Evolutionary conservation across 1,284 basidiomycete genomes (phyloP), one percentile per base, ranked within the genome.

Genomic region (Malassezia arunalokei): DNA sequence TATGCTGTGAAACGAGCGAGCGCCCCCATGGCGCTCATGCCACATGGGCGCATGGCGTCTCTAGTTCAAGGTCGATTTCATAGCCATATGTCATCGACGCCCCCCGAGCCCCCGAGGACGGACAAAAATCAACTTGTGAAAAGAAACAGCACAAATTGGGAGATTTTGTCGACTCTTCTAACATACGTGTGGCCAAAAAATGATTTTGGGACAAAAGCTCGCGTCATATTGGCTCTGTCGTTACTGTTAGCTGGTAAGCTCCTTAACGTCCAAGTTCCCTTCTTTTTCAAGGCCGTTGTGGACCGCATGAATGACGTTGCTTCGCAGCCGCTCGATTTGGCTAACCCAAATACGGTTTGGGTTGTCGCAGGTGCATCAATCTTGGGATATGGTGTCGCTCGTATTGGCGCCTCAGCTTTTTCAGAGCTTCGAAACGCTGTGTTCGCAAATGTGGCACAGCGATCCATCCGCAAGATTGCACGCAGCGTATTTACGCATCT

Each of bases 221-320:
- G 90, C 5, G 92, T 99, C 5, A 64, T 95, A 0, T 73, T 86
- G 5, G 94, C 94, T 0, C 80, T 98, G 43, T 79, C 77, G 0
- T 75, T 98, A 49, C 78, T 98, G 33, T 78, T 96, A 33, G 78
- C 81, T 6, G 91, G 88, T 49, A 98, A 98, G 84, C 76, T 94
- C 28, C 76, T 96, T 54, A 98, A 96, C 71, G 92, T 98, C 0
- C 92, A 96, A 79, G 91, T 98, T 5, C 92, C 94, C 0, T 82
- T 90, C 62, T 79, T 96, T 60, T 98, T 98, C 81, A 98, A 96
- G 74, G 74, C 80, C 37, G 83, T 98, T 43, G 83, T 98, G 53
- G 92, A 98, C 71, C 74, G 83, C 1, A 78, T 98, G 58, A 95
- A 94, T 67, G 77, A 67, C 1, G 48, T 52, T 0, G 56, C 62